A percentile compares a stretch with the other conserved stretches of the same genome.
phyloP scores from a whole-genome alignment of 306 rosid species.

The Prinsepia uniflora region DNA sequence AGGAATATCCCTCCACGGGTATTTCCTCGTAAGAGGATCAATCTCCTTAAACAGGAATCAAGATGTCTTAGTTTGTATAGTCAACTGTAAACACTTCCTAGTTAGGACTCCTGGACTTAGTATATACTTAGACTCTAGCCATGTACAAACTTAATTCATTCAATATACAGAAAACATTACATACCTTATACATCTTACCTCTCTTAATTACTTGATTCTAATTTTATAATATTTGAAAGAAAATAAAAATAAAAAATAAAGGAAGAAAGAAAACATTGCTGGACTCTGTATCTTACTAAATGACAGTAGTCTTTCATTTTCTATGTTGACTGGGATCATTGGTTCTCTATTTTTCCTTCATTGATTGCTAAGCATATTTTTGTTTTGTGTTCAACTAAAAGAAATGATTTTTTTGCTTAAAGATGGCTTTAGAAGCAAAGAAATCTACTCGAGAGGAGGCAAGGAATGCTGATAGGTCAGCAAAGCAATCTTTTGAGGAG shows the following conservation, averaged over 20 bases:
- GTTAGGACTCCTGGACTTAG: too few species aligned
- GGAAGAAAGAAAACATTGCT: neutral
- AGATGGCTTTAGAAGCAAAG: constrained; percentile 86
- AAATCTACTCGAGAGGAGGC: constrained; percentile 71
- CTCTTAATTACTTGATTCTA: too few species aligned
- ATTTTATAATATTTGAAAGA: too few species aligned
- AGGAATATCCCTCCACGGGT: too few species aligned
- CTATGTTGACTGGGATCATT: neutral
- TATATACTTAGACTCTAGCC: too few species aligned
- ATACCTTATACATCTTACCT: neutral
- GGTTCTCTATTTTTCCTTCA: constrained; percentile 13
- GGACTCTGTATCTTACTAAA: neutral
- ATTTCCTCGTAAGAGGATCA: too few species aligned
- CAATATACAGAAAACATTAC: too few species aligned
- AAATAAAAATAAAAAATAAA: too few species aligned
- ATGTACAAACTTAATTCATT: too few species aligned
- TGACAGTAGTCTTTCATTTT: neutral
- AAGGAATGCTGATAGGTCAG: constrained; percentile 60
- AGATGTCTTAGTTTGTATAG: too few species aligned
- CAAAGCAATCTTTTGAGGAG: constrained; percentile 70
- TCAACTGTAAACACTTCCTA: too few species aligned
- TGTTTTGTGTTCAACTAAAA: constrained; percentile 13
- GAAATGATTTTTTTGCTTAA: constrained; percentile 21
- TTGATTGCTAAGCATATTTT: neutral
- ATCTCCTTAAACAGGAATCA: too few species aligned